Percentiles rank a stretch among this genome's conserved stretches.
These are phyloP conservation scores for Bisporella sp. DNA, from an alignment of 2,329 filamentous ascomycete genomes.

Conservation along the genomic window DNA sequence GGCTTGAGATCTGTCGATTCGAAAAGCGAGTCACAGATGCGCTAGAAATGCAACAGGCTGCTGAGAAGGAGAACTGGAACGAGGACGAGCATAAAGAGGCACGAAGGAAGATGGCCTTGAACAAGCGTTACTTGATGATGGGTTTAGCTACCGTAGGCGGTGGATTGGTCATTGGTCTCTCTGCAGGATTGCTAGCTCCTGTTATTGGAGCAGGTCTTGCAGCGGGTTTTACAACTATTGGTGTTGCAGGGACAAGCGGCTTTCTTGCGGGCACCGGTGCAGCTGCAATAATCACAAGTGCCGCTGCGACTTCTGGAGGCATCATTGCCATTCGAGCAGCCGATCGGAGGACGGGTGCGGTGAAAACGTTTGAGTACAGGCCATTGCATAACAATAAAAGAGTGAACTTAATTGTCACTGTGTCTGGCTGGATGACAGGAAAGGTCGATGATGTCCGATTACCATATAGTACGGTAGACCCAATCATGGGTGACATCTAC, in stretches of 20 bases:
- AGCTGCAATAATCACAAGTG: slow-evolving; percentile 87
- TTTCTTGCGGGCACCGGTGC: slow-evolving; percentile 91
- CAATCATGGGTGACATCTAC: slow-evolving; percentile 97
- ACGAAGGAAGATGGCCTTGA: slow-evolving; percentile 73
- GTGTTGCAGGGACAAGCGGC: slow-evolving; percentile 77
- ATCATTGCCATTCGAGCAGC: slow-evolving; percentile 82
- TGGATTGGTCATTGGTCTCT: slow-evolving; percentile 89
- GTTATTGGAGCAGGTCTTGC: slow-evolving; percentile 91
- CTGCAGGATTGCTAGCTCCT: slow-evolving; percentile 83
- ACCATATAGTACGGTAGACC: slow-evolving; percentile 92
- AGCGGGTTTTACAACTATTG: slow-evolving; percentile 91
- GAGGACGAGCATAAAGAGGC: slow-evolving; percentile 90
- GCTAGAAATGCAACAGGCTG: slow-evolving; percentile 93
- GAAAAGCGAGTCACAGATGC: slow-evolving; percentile 97
- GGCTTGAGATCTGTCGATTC: slow-evolving; percentile 92
- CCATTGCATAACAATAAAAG: slow-evolving; percentile 97
- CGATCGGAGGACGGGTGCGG: slow-evolving; percentile 80
- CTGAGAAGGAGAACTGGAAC: slow-evolving; percentile 95
- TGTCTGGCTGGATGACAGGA: slow-evolving; percentile 97
- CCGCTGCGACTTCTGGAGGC: slow-evolving; percentile 77
- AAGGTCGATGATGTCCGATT: slow-evolving; percentile 94
- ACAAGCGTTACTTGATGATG: slow-evolving; percentile 87
- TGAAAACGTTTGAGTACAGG: slow-evolving; percentile 94
- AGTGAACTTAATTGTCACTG: slow-evolving; percentile 89
- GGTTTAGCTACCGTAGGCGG: slow-evolving; percentile 93